A percentile compares a stretch with the other conserved stretches of the same genome.
Evolutionary conservation across 495 filamentous ascomycete genomes (phyloP).

Genomic region (Trichoderma gamsii): DNA sequence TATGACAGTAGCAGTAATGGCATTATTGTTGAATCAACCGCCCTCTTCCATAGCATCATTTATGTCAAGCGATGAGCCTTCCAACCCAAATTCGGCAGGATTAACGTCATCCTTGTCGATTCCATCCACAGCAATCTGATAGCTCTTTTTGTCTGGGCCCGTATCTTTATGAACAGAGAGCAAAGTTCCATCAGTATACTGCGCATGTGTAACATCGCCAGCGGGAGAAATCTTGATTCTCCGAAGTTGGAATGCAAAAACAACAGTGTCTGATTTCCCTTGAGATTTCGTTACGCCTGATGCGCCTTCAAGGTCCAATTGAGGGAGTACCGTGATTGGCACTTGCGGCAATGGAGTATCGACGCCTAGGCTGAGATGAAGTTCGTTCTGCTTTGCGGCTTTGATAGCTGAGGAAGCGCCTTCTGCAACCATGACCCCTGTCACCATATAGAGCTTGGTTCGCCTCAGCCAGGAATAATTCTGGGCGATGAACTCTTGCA

Average conservation of each 20-base stretch:
- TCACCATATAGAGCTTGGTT: not conserved
- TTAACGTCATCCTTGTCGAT: not conserved
- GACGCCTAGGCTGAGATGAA: not conserved
- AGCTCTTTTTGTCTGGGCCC: not conserved
- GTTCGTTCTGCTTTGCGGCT: not conserved
- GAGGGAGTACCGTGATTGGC: not conserved
- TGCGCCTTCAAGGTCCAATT: not conserved
- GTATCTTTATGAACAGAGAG: not conserved
- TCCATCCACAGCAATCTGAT: not conserved
- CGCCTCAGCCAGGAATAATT: not conserved
- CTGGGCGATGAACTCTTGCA: not conserved
- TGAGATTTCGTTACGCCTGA: not conserved
- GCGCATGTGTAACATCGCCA: not conserved
- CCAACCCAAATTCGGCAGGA: not conserved
- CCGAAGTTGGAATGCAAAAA: not conserved
- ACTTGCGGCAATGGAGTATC: not conserved
- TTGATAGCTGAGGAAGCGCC: not conserved
- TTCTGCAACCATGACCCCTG: not conserved
- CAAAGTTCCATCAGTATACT: not conserved
- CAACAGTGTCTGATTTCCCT: not conserved
- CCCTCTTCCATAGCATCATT: not conserved
- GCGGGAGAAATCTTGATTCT: not conserved
- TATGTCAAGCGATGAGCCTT: not conserved
- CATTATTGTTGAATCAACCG: too few species aligned
- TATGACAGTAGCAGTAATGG: too few species aligned